These are phyloP conservation scores for Mortierella sp. DNA, from an alignment of 371 early-diverging fungal species.

Conservation along the genomic window DNA sequence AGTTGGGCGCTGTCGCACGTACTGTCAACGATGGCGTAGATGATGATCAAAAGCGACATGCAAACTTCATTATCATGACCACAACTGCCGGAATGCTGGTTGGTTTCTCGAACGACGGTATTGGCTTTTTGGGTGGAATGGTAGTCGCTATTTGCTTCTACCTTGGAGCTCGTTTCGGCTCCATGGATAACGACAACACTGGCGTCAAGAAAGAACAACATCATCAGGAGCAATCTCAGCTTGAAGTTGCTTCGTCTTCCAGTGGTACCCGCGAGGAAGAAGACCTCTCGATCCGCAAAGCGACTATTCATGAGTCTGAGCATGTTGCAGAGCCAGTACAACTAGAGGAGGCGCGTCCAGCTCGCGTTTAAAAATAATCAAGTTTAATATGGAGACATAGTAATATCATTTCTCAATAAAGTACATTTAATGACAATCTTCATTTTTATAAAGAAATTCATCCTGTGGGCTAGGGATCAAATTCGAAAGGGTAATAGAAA, in stretches of 20 bases:
- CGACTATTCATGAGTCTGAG: constrained; percentile 13
- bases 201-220: constrained; percentile 15
- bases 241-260: neutral
- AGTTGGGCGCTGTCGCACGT: constrained; percentile 79
- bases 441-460: neutral
- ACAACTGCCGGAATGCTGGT: constrained; percentile 77
- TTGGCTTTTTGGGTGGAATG: constrained; percentile 83
- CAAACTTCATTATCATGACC: constrained; percentile 77
- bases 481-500: neutral
- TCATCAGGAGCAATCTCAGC: neutral
- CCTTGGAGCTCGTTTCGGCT: constrained; percentile 22
- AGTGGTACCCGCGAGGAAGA: neutral
- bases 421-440: neutral
- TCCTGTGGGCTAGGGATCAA: no score
- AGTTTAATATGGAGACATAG: neutral
- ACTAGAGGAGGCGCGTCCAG: constrained; percentile 1
- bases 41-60: constrained; percentile 60
- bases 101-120: constrained; percentile 86
- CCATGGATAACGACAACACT: constrained; percentile 42
- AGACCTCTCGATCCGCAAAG: constrained; percentile 29
- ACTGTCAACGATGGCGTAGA: constrained; percentile 63
- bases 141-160: constrained; percentile 35
- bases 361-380: constrained; percentile 8
- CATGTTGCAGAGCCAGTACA: neutral
- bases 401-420: neutral